Evolutionary conservation across 805 yeast species (phyloP).

Genomic region (Candida boidinii): DNA sequence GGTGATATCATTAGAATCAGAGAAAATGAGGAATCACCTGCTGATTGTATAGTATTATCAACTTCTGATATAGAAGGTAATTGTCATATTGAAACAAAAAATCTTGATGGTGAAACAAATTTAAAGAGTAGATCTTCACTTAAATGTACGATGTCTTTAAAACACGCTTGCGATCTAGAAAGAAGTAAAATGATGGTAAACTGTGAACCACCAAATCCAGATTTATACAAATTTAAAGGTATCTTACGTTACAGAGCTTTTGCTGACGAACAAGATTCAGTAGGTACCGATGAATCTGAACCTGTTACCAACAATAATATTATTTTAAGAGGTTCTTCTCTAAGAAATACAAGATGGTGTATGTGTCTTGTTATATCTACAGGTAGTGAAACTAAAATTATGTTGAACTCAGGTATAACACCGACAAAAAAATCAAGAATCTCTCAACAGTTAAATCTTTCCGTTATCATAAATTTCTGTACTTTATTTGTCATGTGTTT

Average conservation of each 20-base stretch:
- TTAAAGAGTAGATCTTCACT: conserved; percentile 52
- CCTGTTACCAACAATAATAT: conserved; percentile 55
- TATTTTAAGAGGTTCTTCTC: conserved; percentile 61
- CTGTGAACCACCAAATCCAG: conserved; percentile 65
- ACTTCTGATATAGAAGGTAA: conserved; percentile 62
- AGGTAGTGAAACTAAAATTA: conserved; percentile 67
- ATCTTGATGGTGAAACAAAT: conserved; percentile 71
- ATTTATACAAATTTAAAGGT: conserved; percentile 59
- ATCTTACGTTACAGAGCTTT: conserved; percentile 43
- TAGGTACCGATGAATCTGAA: conserved; percentile 34
- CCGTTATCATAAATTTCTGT: conserved; percentile 55
- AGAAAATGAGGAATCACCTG: conserved; percentile 73
- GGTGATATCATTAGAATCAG: conserved; percentile 68
- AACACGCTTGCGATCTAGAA: conserved; percentile 51
- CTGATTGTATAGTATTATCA: conserved; percentile 57
- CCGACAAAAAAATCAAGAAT: conserved; percentile 66
- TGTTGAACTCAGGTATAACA: conserved; percentile 70
- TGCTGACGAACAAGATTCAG: conserved; percentile 20
- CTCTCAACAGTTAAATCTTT: conserved; percentile 56
- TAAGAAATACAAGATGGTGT: conserved; percentile 72
- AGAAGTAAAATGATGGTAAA: conserved; percentile 52
- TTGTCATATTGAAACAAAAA: conserved; percentile 62
- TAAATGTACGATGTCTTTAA: conserved; percentile 40
- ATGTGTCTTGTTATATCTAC: conserved; percentile 71
- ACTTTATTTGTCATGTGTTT: conserved; percentile 59